phyloP scores from a whole-genome alignment of 306 rosid species.

The Fragaria iinumae region DNA sequence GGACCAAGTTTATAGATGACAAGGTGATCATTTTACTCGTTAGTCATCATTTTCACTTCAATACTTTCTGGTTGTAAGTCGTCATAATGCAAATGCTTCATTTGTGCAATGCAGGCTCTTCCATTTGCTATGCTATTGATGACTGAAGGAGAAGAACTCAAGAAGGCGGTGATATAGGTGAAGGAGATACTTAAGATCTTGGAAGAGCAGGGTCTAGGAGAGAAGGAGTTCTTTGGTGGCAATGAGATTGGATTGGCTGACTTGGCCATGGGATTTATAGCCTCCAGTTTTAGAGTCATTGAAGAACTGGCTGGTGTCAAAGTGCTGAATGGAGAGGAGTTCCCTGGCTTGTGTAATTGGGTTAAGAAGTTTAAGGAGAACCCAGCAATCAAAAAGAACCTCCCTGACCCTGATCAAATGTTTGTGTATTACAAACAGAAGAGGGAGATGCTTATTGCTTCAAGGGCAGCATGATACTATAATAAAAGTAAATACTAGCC shows the following conservation, averaged over 20 bases:
- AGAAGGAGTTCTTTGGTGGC: slow-evolving; percentile 25
- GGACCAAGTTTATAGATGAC: slow-evolving; percentile 25
- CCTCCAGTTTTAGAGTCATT: slow-evolving; percentile 13
- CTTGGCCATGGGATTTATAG: slow-evolving; percentile 27
- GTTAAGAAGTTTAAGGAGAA: slow-evolving; percentile 10
- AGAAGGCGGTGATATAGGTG: slow-evolving; percentile 17
- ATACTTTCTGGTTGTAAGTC: background rate
- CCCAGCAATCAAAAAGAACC: slow-evolving; percentile 18
- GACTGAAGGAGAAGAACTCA: slow-evolving; percentile 21
- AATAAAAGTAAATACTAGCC: background rate
- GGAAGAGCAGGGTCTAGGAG: slow-evolving; percentile 24
- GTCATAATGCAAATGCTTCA: background rate
- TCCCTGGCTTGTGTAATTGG: slow-evolving; percentile 23
- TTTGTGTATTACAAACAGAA: slow-evolving; percentile 22
- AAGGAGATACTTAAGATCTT: slow-evolving; percentile 13
- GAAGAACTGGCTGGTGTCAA: slow-evolving; percentile 28
- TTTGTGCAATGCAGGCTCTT: background rate
- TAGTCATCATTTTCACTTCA: background rate
- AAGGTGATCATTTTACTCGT: slow-evolving; percentile 5
- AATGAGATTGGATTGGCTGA: slow-evolving; percentile 23
- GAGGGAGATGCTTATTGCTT: slow-evolving; percentile 14
- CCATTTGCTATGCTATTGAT: background rate
- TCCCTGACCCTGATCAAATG: slow-evolving; percentile 14
- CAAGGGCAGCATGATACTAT: background rate
- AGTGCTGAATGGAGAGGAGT: slow-evolving; percentile 11